Percentiles rank a stretch among this genome's conserved stretches.
Conservation (phyloP, 129 eudicot genomes). For the Rutidosis leptorrhynchoides region DNA sequence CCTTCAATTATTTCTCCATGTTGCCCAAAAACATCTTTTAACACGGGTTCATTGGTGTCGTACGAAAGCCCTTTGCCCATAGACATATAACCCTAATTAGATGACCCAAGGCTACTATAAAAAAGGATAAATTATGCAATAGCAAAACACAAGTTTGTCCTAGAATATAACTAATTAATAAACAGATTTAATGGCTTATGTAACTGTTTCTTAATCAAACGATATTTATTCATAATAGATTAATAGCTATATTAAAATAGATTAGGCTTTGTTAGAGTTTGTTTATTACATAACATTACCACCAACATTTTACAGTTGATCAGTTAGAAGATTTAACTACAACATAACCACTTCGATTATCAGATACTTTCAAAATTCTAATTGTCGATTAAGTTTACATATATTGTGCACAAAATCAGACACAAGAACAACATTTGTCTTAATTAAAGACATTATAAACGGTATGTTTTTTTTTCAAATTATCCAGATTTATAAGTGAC, state of each 20-base stretch:
- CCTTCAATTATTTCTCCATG: constrained; percentile 75
- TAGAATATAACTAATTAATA: not conserved
- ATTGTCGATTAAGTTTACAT: not conserved
- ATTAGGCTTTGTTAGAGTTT: too few relatives aligned
- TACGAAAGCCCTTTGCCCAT: constrained; percentile 66
- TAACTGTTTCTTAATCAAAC: too few relatives aligned
- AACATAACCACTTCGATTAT: not conserved
- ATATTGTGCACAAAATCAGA: not conserved
- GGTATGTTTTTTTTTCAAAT: not conserved
- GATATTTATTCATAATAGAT: too few relatives aligned
- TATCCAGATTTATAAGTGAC: not conserved
- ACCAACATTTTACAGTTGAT: not conserved
- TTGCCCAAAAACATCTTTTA: constrained; percentile 48
- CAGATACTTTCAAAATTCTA: not conserved
- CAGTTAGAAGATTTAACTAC: not conserved
- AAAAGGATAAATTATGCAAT: not conserved
- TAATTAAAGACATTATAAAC: constrained; percentile 2
- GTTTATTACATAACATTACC: not conserved
- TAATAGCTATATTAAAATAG: too few relatives aligned
- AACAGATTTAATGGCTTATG: not conserved
- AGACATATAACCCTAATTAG: constrained; percentile 18
- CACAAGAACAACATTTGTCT: not conserved
- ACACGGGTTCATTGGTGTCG: constrained; percentile 60
- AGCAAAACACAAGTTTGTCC: not conserved
- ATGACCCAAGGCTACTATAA: constrained; percentile 7